Evolutionary conservation across 1,139 yeast species (phyloP).

Genomic region (Blastobotrys raffinosifermentans): DNA sequence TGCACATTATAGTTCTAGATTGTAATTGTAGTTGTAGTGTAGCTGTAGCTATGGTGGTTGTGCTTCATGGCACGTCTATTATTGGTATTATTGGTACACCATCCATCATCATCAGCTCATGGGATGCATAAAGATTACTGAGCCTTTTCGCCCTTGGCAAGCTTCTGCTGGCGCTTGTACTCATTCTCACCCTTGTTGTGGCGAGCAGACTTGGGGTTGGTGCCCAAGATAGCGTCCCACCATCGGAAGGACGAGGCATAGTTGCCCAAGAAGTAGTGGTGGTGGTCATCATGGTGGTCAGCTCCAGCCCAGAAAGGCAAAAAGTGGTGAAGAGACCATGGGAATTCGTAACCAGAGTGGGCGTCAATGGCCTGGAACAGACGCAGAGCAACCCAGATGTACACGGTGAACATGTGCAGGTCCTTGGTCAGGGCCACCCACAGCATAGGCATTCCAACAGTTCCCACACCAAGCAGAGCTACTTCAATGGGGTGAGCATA

Average conservation of each 20-base stretch:
- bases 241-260: slow-evolving; percentile 91
- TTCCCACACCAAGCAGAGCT: slow-evolving; percentile 83
- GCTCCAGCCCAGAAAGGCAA: slow-evolving; percentile 98
- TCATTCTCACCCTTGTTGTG: neutral
- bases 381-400: slow-evolving; percentile 82
- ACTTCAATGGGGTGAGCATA: slow-evolving; percentile 96
- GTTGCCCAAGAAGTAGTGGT: slow-evolving; percentile 87
- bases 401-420: slow-evolving; percentile 77
- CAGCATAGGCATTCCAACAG: slow-evolving; percentile 86
- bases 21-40: too few species aligned
- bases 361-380: slow-evolving; percentile 93
- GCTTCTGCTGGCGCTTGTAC: neutral
- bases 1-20: too few species aligned
- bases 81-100: too few species aligned
- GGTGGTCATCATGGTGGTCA: slow-evolving; percentile 95
- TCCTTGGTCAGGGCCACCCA: slow-evolving; percentile 58
- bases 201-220: slow-evolving; percentile 33
- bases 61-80: too few species aligned
- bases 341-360: slow-evolving; percentile 96
- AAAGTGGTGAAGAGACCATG: slow-evolving; percentile 88
- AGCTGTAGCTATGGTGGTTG: too few species aligned
- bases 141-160: slow-evolving; percentile 1
- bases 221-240: slow-evolving; percentile 81
- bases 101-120: too few species aligned
- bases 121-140: too few species aligned